Conservation (phyloP, 2,329 filamentous ascomycete species). For the Aureobasidium sp. region DNA sequence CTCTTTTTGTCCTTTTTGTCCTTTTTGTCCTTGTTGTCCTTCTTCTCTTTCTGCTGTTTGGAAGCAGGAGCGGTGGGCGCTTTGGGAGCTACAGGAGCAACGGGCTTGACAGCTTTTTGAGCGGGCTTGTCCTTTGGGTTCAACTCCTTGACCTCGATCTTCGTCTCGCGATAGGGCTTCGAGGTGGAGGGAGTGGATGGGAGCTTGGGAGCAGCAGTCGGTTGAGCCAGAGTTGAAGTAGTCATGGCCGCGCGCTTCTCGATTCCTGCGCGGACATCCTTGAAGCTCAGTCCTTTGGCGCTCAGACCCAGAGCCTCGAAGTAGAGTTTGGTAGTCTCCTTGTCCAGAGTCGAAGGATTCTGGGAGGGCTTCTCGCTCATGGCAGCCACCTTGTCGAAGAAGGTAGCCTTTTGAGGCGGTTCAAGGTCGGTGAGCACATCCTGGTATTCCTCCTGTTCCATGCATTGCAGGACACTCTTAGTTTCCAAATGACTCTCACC, state of each 20-base stretch:
- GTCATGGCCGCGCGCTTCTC: neutral
- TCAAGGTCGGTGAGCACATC: constrained; percentile 14
- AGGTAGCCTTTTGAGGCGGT: constrained; percentile 1
- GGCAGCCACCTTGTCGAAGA: constrained; percentile 5
- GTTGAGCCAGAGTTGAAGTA: neutral
- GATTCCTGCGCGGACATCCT: constrained; percentile 5
- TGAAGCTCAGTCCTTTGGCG: neutral
- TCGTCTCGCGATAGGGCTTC: neutral
- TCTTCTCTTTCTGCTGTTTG: neutral
- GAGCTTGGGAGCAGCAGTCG: neutral
- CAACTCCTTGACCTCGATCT: neutral
- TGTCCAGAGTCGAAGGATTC: neutral
- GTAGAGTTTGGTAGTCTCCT: constrained; percentile 1
- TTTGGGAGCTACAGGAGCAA: neutral
- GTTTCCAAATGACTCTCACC: neutral
- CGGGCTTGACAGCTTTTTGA: neutral
- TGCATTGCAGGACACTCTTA: neutral
- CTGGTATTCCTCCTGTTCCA: constrained; percentile 15
- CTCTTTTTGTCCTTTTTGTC: constrained; percentile 11
- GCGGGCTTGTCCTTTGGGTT: neutral
- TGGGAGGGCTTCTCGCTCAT: neutral
- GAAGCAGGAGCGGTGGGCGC: neutral
- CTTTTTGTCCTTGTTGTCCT: constrained; percentile 5
- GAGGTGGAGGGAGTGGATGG: neutral
- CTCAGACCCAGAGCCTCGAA: constrained; percentile 6